Evolutionary conservation across 208 protist genomes (phyloP).

Genomic region (Leishmania martiniquensis): DNA sequence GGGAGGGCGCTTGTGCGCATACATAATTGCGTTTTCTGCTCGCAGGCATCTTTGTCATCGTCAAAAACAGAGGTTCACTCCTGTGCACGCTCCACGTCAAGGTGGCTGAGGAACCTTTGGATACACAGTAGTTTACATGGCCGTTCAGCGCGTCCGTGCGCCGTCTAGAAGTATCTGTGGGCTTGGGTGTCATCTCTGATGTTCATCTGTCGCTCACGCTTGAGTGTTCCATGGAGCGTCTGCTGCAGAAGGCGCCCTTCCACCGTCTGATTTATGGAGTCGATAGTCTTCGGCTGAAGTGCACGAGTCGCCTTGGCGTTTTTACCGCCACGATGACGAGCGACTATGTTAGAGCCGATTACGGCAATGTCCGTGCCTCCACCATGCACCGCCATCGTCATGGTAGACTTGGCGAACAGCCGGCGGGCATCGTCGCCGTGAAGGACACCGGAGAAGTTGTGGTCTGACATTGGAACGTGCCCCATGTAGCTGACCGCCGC

Average conservation of each 20-base stretch:
- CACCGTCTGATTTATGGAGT: constrained; percentile 52
- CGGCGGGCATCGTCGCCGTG: constrained; percentile 65
- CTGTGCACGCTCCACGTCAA: neutral
- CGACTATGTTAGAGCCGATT: constrained; percentile 39
- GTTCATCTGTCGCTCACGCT: constrained; percentile 67
- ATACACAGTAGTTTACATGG: neutral
- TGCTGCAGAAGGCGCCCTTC: constrained; percentile 72
- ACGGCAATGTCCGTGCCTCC: constrained; percentile 69
- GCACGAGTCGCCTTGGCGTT: constrained; percentile 44
- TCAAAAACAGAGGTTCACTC: neutral
- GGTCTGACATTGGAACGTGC: constrained; percentile 50
- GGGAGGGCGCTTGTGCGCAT: neutral
- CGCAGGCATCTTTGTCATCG: neutral
- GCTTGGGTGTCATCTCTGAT: constrained; percentile 48
- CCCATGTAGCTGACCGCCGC: constrained; percentile 61
- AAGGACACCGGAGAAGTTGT: constrained; percentile 50
- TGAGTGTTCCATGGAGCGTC: constrained; percentile 41
- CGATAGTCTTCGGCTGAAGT: constrained; percentile 59
- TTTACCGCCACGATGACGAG: constrained; percentile 47
- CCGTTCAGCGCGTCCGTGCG: neutral
- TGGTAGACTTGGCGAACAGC: constrained; percentile 84
- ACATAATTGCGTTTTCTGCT: neutral
- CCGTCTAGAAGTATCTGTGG: constrained; percentile 43
- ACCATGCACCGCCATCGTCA: constrained; percentile 89
- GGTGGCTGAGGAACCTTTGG: neutral